A percentile compares a stretch with the other conserved stretches of the same genome.
phyloP scores from a whole-genome alignment of 2,329 filamentous ascomycete species.

The Teratosphaeria zuluensis region DNA sequence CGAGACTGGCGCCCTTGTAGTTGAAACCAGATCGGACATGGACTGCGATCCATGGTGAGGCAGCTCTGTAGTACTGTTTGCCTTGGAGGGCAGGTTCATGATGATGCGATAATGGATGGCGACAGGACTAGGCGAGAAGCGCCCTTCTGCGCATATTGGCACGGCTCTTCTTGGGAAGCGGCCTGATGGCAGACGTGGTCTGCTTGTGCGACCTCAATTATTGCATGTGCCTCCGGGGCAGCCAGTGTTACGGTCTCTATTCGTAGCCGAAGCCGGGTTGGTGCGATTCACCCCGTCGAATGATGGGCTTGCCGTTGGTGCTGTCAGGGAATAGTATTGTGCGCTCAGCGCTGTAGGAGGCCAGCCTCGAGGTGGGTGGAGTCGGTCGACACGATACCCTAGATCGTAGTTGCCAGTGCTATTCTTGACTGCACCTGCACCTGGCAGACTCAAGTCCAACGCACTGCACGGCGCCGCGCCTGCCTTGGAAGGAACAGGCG shows the following conservation, averaged over 20 bases:
- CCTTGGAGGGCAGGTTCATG: constrained; percentile 1
- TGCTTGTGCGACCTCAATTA: not conserved
- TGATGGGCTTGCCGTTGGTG: not conserved
- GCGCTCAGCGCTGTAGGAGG: constrained; percentile 2
- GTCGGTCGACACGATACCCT: not conserved
- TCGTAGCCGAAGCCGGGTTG: not conserved
- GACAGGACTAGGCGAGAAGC: not conserved
- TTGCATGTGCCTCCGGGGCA: not conserved
- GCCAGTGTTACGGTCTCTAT: not conserved
- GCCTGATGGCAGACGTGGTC: not conserved
- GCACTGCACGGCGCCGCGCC: constrained; percentile 1
- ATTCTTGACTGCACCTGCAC: constrained; percentile 1
- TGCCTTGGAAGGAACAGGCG: not conserved
- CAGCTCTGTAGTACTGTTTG: not conserved
- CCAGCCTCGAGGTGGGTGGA: not conserved
- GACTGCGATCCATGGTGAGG: not conserved
- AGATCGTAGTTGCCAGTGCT: not conserved
- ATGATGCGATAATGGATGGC: not conserved
- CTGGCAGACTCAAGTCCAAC: not conserved
- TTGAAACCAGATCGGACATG: not conserved
- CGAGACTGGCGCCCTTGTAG: not conserved
- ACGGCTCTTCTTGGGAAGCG: not conserved
- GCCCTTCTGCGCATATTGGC: not conserved
- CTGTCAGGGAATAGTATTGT: not conserved
- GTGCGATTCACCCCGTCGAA: not conserved